Evolutionary conservation across 2,329 filamentous ascomycete species (phyloP).

Genomic region (Alternaria atra): DNA sequence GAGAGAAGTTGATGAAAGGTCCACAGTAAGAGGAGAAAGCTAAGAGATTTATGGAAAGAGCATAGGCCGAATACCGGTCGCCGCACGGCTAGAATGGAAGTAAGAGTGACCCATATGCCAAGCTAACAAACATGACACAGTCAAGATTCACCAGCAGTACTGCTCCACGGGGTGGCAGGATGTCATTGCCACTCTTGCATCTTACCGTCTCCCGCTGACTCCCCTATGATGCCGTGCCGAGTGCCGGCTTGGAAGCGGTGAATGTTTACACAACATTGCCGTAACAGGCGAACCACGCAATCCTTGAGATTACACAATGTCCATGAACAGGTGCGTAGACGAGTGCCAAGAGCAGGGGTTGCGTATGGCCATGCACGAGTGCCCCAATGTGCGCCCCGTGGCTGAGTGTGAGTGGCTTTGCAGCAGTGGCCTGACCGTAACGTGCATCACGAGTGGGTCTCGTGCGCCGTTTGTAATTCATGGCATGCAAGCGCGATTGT

Average conservation of each 20-base stretch:
- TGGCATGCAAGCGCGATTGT: slow-evolving; percentile 16
- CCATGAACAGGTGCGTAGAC: slow-evolving; percentile 1
- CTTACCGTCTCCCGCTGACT: neutral
- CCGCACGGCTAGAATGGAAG: neutral
- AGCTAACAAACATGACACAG: slow-evolving; percentile 1
- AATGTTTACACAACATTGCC: neutral
- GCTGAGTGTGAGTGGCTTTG: slow-evolving; percentile 30
- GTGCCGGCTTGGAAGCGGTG: slow-evolving; percentile 23
- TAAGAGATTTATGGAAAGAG: slow-evolving; percentile 18
- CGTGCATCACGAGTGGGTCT: slow-evolving; percentile 29
- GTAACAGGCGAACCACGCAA: slow-evolving; percentile 2
- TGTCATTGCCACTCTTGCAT: neutral
- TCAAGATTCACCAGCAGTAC: neutral
- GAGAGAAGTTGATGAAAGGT: neutral
- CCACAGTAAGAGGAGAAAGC: neutral
- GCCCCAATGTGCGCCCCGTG: slow-evolving; percentile 28
- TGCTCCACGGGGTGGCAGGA: neutral
- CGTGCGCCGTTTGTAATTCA: slow-evolving; percentile 19
- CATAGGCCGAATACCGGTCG: neutral
- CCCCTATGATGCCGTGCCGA: slow-evolving; percentile 10
- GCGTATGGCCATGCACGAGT: slow-evolving; percentile 19
- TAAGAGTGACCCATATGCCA: slow-evolving; percentile 1
- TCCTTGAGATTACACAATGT: slow-evolving; percentile 4
- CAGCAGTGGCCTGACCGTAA: slow-evolving; percentile 24
- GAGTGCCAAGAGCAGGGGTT: slow-evolving; percentile 15